Evolutionary conservation across 2,329 filamentous ascomycete species (phyloP), one percentile per base, ranked within the genome.

Genomic region (Fusarium irregulare): DNA sequence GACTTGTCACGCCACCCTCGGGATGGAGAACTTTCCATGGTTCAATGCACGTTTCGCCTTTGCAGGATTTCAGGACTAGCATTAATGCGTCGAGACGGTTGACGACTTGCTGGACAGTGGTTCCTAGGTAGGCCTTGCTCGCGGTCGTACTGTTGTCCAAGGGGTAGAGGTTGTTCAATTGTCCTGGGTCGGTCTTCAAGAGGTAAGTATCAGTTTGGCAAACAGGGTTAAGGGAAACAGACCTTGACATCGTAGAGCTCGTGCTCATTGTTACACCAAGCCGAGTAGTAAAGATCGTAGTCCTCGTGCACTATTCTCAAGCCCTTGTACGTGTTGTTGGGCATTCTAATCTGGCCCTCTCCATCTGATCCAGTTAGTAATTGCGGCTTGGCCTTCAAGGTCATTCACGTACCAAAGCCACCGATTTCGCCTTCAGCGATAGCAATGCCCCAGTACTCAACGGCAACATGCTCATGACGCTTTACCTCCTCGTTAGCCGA

Each of bases 261-360:
- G 58, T 88, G 86, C 73, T 91, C 89, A 54, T 88, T 88, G 16
- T 80, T 90, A 73, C 91, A 92, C 89, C 90, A 92, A 0, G 91
- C 88, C 0, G 88, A 85, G 72, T 92, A 92, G 65, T 89, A 88
- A 7, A 92, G 75, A 71, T 85, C 87, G 73, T 91, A 92, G 7
- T 79, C 77, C 4, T 83, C 75, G 1, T 83, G 79, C 6, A 88
- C 80, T 8, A 91, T 77, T n/a, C 88, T 83, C 21, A 89, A 70
- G 0, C 82, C 84, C 77, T 91, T 90, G 80, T 90, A 91, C 0
- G 88, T 90, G 68, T 90, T 89, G 62, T 83, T 83, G 4, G 56
- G 45, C 6, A 73, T 56, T 0, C 41, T 20, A 5, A 47, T 40
- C 32, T 46, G 67, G 5, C 73, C 73, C 18, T 71, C 56, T 11